Conservation (phyloP, 768 basidiomycete species). For the Russula vinacea region DNA sequence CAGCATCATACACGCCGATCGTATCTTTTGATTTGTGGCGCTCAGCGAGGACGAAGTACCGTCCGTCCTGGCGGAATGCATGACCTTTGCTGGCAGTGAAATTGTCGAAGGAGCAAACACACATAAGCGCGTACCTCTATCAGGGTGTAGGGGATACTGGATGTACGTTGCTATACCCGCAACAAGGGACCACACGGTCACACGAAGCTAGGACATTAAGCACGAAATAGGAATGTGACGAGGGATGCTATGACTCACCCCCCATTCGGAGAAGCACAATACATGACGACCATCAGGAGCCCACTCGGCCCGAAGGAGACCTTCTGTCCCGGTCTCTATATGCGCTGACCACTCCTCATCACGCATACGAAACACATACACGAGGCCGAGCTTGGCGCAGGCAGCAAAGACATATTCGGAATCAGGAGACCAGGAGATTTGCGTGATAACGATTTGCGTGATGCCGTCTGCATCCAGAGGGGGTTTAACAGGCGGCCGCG, state of each 20-base stretch:
- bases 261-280: constrained; percentile 91
- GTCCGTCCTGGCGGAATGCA: constrained; percentile 73
- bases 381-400: constrained; percentile 65
- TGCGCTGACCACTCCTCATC: constrained; percentile 76
- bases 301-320: constrained; percentile 87
- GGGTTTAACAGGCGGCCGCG: constrained; percentile 38
- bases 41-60: constrained; percentile 83
- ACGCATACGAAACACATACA: constrained; percentile 74
- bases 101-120: constrained; percentile 3
- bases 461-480: constrained; percentile 32
- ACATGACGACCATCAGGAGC: constrained; percentile 79
- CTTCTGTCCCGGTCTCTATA: constrained; percentile 80
- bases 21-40: constrained; percentile 88
- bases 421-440: constrained; percentile 83
- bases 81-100: constrained; percentile 49
- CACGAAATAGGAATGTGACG: neutral
- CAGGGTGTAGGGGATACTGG: constrained; percentile 79
- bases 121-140: constrained; percentile 53
- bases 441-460: constrained; percentile 55
- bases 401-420: constrained; percentile 83
- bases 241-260: constrained; percentile 54
- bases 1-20: constrained; percentile 76
- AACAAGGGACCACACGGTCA: constrained; percentile 81
- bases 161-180: constrained; percentile 77
- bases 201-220: constrained; percentile 56